Percentiles rank a stretch among this genome's conserved stretches.
These are phyloP conservation scores for Pyrenophora graminea DNA, from an alignment of 2,329 filamentous ascomycete species.

Conservation along the genomic window DNA sequence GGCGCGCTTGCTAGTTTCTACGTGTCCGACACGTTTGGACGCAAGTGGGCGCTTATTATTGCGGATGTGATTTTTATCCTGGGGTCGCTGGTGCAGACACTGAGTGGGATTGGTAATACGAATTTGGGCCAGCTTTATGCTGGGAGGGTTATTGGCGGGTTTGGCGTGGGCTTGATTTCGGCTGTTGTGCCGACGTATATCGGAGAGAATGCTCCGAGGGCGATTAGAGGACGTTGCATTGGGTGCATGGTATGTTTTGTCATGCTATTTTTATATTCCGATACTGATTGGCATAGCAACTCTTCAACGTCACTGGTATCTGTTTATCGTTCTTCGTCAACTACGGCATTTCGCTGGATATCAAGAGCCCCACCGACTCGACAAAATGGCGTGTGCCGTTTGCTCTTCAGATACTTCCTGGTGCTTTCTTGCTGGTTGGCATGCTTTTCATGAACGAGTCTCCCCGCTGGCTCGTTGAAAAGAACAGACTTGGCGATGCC, in stretches of 20 bases:
- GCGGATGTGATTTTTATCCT: slow-evolving; percentile 51
- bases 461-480: slow-evolving; percentile 60
- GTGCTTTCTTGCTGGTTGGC: slow-evolving; percentile 54
- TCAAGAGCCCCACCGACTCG: slow-evolving; percentile 47
- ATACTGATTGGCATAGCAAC: slow-evolving; percentile 25
- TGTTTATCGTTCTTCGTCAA: slow-evolving; percentile 59
- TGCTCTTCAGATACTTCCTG: slow-evolving; percentile 58
- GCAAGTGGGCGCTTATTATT: slow-evolving; percentile 48
- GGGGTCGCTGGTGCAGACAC: slow-evolving; percentile 49
- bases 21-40: slow-evolving; percentile 48
- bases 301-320: slow-evolving; percentile 52
- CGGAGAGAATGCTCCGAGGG: slow-evolving; percentile 52
- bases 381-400: slow-evolving; percentile 61
- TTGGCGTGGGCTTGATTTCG: slow-evolving; percentile 50
- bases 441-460: slow-evolving; percentile 58
- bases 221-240: slow-evolving; percentile 46
- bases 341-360: slow-evolving; percentile 55
- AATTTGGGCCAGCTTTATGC: slow-evolving; percentile 48
- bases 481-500: slow-evolving; percentile 54
- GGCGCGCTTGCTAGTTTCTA: slow-evolving; percentile 51
- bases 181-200: slow-evolving; percentile 53
- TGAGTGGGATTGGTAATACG: slow-evolving; percentile 42
- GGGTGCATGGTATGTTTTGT: slow-evolving; percentile 34
- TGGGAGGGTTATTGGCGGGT: slow-evolving; percentile 51
- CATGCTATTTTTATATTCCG: not conserved